Evolutionary conservation across 2,329 filamentous ascomycete species (phyloP).

Genomic region (Aureobasidium sp.): DNA sequence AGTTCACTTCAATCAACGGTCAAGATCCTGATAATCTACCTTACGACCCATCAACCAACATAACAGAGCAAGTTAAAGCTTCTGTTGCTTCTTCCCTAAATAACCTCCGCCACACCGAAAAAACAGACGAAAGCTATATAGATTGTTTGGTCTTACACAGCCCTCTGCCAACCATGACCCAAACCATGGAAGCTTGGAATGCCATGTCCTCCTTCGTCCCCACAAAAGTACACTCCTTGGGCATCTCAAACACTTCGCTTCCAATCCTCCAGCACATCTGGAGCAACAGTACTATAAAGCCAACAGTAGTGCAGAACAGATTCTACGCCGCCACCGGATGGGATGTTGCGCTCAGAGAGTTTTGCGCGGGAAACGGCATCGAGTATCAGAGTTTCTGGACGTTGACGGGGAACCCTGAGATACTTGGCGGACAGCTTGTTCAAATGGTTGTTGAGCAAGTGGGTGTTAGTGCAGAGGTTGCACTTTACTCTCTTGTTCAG

Average conservation of each 20-base stretch:
- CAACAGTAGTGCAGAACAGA: constrained; percentile 65
- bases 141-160: constrained; percentile 54
- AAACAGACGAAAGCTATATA: constrained; percentile 41
- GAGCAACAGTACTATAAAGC: constrained; percentile 40
- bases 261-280: constrained; percentile 48
- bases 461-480: constrained; percentile 38
- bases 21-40: constrained; percentile 55
- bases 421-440: constrained; percentile 43
- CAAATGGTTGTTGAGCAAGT: constrained; percentile 38
- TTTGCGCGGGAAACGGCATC: constrained; percentile 45
- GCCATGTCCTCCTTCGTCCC: constrained; percentile 61
- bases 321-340: constrained; percentile 55
- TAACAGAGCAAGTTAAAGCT: constrained; percentile 57
- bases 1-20: constrained; percentile 59
- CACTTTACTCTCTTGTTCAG: constrained; percentile 50
- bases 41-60: constrained; percentile 50
- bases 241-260: constrained; percentile 63
- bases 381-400: constrained; percentile 56
- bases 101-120: constrained; percentile 46
- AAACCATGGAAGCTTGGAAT: constrained; percentile 58
- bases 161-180: constrained; percentile 41
- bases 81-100: constrained; percentile 60
- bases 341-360: constrained; percentile 52
- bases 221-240: constrained; percentile 54
- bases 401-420: constrained; percentile 48